Base-by-base conservation (phyloP, 2,329 filamentous ascomycete genomes). In the Hypomyces rosellus region DNA sequence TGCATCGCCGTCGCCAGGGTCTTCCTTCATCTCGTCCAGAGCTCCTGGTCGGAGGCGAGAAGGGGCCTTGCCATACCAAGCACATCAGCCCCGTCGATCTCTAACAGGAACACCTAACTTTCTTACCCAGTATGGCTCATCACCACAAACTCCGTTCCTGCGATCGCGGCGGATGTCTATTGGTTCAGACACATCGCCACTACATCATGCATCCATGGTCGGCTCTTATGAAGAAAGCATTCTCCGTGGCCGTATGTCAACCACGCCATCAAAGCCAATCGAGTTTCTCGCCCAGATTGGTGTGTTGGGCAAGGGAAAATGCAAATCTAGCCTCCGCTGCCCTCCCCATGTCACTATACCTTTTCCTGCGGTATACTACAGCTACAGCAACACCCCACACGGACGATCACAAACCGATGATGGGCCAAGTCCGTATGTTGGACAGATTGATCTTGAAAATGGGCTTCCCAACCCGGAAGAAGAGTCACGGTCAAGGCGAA, bases 171-270 rank as follows among this genome's bases (percentile, higher is more conserved):
- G 80, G 8, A 84, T 85, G 0, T 96, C 91, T 0, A 74, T 88
- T 42, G 78, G 81, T 14, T 83, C 85, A 0, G 91, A 96, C 42
- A 72, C 76, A 3, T 89, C 89, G 3, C 85, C 89, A 4, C 73
- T 93, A 25, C 88, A 92, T 50, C 89, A 95, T 67, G 91, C 92
- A 8, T 91, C 91, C 3, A 95, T 99, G 87, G 92, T 97, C 2
- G 93, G 93, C 2, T 96, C 92, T 2, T 99, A 96, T 59, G 93
- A 99, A 68, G 93, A 99, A 69, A 96, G 90, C 25, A 96, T 99
- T 53, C 74, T 99, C 2, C 84, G 89, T 43, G 93, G 93, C 37
- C 83, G 93, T 55, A 99, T 99, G 93, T 97, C 93, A 25, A 96
- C 91, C 1, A 93, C 85, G 2, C 92, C 93, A 0, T 97, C 92